Percentiles rank a stretch among this genome's conserved stretches.
Conservation (phyloP, 2,329 filamentous ascomycete genomes). For the Aspergillus phoenicis region DNA sequence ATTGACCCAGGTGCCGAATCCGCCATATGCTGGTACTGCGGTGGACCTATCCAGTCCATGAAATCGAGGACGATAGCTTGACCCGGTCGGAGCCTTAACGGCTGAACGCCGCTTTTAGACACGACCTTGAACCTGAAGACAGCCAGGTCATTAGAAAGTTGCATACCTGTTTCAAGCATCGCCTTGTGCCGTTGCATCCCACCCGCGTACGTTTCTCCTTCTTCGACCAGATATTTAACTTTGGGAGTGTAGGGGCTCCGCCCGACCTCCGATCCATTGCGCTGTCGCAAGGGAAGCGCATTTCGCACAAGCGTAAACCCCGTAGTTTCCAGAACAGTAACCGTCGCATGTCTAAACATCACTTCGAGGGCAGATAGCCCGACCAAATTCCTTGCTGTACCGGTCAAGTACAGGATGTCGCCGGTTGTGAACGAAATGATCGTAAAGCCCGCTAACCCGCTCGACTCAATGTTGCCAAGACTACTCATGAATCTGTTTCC, state of each 20-base stretch:
- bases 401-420: constrained; percentile 28
- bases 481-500: constrained; percentile 11
- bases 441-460: constrained; percentile 22
- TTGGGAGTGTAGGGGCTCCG: constrained; percentile 7
- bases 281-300: neutral
- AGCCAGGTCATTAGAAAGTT: neutral
- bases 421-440: constrained; percentile 27
- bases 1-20: constrained; percentile 3
- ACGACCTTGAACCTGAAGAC: neutral
- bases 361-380: neutral
- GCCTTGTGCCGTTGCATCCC: neutral
- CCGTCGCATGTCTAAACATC: neutral
- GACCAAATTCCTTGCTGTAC: constrained; percentile 20
- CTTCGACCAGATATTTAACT: neutral
- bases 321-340: neutral
- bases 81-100: neutral
- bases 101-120: neutral
- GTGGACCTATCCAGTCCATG: constrained; percentile 10
- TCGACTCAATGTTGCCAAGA: constrained; percentile 24
- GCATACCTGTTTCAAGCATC: neutral
- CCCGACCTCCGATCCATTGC: neutral
- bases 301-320: neutral
- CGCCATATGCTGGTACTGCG: constrained; percentile 5
- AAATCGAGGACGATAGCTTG: constrained; percentile 9
- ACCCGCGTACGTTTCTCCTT: neutral